Conservation (phyloP, 257 asterid genomes). For the Plantago elongata region DNA sequence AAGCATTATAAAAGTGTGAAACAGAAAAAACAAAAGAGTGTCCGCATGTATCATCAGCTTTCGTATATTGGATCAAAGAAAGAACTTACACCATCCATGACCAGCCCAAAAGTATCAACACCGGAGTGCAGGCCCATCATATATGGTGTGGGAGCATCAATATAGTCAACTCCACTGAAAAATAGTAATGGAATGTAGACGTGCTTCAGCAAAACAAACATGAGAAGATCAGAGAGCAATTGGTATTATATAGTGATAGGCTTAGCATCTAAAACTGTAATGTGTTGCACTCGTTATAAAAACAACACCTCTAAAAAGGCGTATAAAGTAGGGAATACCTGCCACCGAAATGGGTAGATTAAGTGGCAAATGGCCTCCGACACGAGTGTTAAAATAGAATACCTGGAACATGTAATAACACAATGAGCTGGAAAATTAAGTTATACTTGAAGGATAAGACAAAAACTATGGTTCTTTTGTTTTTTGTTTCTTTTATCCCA, state of each 20-base stretch:
- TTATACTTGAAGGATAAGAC: too few species aligned
- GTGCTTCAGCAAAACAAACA: constrained; percentile 87
- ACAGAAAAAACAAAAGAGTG: constrained; percentile 2
- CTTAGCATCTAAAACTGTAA: constrained; percentile 20
- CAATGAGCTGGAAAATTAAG: constrained; percentile 2
- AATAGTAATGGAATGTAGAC: constrained; percentile 99
- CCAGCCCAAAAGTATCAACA: constrained; percentile 84
- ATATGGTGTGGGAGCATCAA: constrained; percentile 99
- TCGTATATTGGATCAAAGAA: constrained; percentile 19
- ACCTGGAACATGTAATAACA: constrained; percentile 45
- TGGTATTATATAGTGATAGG: constrained; percentile 18
- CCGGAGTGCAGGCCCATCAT: constrained; percentile 99
- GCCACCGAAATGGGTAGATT: constrained; percentile 99
- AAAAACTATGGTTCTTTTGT: not conserved
- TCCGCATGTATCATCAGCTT: not conserved
- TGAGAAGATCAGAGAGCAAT: constrained; percentile 45
- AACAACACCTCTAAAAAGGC: constrained; percentile 20
- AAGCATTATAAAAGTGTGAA: constrained; percentile 10
- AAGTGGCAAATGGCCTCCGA: constrained; percentile 97
- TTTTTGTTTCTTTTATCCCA: too few species aligned
- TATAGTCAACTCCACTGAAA: constrained; percentile 99
- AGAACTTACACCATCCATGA: constrained; percentile 95
- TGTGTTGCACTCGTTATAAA: constrained; percentile 9
- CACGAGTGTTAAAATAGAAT: constrained; percentile 89
- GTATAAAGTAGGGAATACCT: constrained; percentile 45